Percentiles rank a stretch among this genome's conserved stretches.
Evolutionary conservation across 148 eudicot species (phyloP).

Genomic region (Chenopodium album): DNA sequence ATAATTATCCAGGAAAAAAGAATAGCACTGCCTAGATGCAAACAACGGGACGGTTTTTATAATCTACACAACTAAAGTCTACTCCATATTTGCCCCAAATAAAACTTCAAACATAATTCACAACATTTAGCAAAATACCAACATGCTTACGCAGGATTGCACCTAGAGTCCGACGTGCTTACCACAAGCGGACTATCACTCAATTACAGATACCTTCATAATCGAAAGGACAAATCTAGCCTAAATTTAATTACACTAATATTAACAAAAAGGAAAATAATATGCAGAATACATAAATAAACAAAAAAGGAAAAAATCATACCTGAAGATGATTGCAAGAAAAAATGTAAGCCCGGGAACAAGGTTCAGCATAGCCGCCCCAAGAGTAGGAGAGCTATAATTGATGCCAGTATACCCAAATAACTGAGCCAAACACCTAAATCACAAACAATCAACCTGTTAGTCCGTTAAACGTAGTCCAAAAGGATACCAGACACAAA

Average conservation of each 20-base stretch:
- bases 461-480: neutral
- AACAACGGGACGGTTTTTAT: no score
- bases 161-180: neutral
- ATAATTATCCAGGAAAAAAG: no score
- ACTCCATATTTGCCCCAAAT: no score
- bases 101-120: no score
- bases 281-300: neutral
- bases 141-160: neutral
- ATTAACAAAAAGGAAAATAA: neutral
- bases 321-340: slow-evolving; percentile 71
- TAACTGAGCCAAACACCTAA: slow-evolving; percentile 57
- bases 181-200: neutral
- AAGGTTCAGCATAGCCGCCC: slow-evolving; percentile 67
- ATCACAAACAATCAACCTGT: neutral
- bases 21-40: no score
- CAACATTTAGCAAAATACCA: neutral
- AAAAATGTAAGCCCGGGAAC: slow-evolving; percentile 77
- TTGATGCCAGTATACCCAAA: slow-evolving; percentile 56
- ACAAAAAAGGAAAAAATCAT: neutral
- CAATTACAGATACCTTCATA: neutral
- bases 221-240: neutral
- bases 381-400: slow-evolving; percentile 63
- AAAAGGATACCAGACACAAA: slow-evolving; percentile 2
- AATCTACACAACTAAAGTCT: no score
- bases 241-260: no score